Evolutionary conservation across 2,329 filamentous ascomycete genomes (phyloP), one percentile per base, ranked within the genome.

Genomic region (Trichoderma lentiforme): DNA sequence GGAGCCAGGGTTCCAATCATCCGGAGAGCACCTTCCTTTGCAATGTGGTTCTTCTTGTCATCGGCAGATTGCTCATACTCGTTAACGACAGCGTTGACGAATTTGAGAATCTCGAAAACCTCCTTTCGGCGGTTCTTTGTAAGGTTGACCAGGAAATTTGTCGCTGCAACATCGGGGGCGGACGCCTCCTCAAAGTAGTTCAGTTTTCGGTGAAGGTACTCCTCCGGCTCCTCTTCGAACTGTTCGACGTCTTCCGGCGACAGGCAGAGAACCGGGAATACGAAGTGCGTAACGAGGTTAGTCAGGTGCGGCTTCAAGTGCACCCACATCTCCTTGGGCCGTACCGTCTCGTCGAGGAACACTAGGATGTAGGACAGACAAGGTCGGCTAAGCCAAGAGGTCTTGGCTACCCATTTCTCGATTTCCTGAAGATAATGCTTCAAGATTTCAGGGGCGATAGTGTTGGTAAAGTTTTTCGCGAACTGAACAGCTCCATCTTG

Each of bases 111-210:
- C 73, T 94, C 93, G 77, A 97, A 98, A 0, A 95, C 98, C 82
- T 98, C 94, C 85, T 98, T 97, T 83, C 95, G 92, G 76, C 96
- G 90, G 77, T 92, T 91, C 86, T 98, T 98, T 74, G 96, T 98
- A 71, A 99, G 87, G 68, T 94, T 95, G 73, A 98, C 93, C 67
- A 99, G 86, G 86, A 99, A 98, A 82, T 98, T 98, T 18, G 95
- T 98, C 4, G 96, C 96, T 3, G 96, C 93, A 71, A 98, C 93
- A 80, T 98, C 96, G 7, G 96, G 96, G 18, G 96, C 92, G 0
- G 95, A 97, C 5, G 97, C 93, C 79, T 99, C 96, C 82, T 99
- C 96, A 80, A 97, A 99, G 80, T 95, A 98, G 82, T 98, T 99
- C 73, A 99, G 87, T 82, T 98, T 98, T 71, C 96, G 91, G 84